Conservation (phyloP, 371 early-diverging fungal species). For the Phascolomyces articulosus region DNA sequence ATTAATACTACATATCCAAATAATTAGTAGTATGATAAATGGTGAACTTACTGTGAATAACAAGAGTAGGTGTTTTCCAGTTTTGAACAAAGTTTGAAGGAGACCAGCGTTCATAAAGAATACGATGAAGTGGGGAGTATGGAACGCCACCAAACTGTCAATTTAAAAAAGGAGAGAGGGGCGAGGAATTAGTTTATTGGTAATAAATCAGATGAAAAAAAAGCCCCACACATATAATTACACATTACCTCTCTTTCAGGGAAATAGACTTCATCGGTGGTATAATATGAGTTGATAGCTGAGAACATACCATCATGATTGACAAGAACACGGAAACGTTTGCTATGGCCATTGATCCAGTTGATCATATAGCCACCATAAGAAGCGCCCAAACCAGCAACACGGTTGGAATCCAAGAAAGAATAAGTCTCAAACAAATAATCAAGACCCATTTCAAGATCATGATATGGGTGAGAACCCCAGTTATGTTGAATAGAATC, state of each 20-base stretch:
- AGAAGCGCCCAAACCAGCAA: slow-evolving; percentile 78
- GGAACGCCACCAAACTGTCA: slow-evolving; percentile 72
- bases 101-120: slow-evolving; percentile 69
- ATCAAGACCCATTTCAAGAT: slow-evolving; percentile 76
- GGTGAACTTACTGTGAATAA: slow-evolving; percentile 67
- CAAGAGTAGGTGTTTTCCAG: slow-evolving; percentile 84
- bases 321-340: slow-evolving; percentile 76
- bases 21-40: neutral
- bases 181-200: too few relatives aligned
- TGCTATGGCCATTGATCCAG: slow-evolving; percentile 59
- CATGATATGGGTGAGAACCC: slow-evolving; percentile 79
- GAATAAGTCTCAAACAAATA: slow-evolving; percentile 60
- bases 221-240: too few relatives aligned
- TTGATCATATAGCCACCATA: slow-evolving; percentile 91
- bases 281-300: slow-evolving; percentile 64
- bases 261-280: slow-evolving; percentile 86
- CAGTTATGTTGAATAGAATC: slow-evolving; percentile 77
- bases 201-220: too few relatives aligned
- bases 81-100: slow-evolving; percentile 72
- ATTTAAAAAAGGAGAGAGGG: neutral
- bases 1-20: neutral
- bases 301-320: slow-evolving; percentile 88
- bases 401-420: slow-evolving; percentile 63
- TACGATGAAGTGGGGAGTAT: slow-evolving; percentile 52
- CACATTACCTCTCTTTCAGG: slow-evolving; percentile 76